A percentile compares a stretch with the other conserved stretches of the same genome.
These are phyloP conservation scores for Kodamaea hsintzibuensis DNA, from an alignment of 805 yeast species.

Conservation along the genomic window DNA sequence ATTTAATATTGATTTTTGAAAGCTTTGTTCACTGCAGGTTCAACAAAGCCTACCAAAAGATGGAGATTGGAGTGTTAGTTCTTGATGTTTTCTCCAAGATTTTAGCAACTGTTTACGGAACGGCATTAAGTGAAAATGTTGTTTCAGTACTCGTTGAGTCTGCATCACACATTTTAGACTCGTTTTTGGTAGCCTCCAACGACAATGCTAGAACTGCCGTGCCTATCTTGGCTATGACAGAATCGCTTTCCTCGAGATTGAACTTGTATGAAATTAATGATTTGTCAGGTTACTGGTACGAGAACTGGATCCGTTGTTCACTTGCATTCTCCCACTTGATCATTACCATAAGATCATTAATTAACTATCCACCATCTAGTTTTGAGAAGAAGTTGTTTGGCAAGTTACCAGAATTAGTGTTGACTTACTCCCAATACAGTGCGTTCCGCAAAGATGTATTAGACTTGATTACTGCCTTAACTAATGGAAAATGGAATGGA, in stretches of 20 bases:
- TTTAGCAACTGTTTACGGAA: slow-evolving; percentile 54
- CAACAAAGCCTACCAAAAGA: slow-evolving; percentile 53
- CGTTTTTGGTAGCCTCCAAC: slow-evolving; percentile 55
- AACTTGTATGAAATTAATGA: slow-evolving; percentile 42
- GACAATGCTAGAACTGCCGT: slow-evolving; percentile 53
- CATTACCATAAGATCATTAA: slow-evolving; percentile 54
- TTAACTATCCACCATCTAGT: slow-evolving; percentile 54
- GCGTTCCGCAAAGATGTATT: slow-evolving; percentile 52
- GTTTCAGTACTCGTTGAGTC: slow-evolving; percentile 34
- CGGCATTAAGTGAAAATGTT: slow-evolving; percentile 36
- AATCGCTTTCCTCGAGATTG: slow-evolving; percentile 40
- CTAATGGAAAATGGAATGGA: slow-evolving; percentile 52
- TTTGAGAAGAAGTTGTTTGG: slow-evolving; percentile 64
- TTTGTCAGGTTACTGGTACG: slow-evolving; percentile 46
- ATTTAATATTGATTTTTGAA: slow-evolving; percentile 70
- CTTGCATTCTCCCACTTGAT: slow-evolving; percentile 59
- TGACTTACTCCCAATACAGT: slow-evolving; percentile 52
- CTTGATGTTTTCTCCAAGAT: slow-evolving; percentile 57
- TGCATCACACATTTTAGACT: slow-evolving; percentile 49
- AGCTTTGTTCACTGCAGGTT: slow-evolving; percentile 73
- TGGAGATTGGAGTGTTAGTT: slow-evolving; percentile 58
- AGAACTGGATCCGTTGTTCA: slow-evolving; percentile 49
- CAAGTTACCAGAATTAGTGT: slow-evolving; percentile 56
- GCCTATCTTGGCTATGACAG: slow-evolving; percentile 55
- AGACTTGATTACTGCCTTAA: slow-evolving; percentile 56